Evolutionary conservation across 371 early-diverging fungal species (phyloP), one percentile per base, ranked within the genome.

Genomic region (Mortierella sp.): DNA sequence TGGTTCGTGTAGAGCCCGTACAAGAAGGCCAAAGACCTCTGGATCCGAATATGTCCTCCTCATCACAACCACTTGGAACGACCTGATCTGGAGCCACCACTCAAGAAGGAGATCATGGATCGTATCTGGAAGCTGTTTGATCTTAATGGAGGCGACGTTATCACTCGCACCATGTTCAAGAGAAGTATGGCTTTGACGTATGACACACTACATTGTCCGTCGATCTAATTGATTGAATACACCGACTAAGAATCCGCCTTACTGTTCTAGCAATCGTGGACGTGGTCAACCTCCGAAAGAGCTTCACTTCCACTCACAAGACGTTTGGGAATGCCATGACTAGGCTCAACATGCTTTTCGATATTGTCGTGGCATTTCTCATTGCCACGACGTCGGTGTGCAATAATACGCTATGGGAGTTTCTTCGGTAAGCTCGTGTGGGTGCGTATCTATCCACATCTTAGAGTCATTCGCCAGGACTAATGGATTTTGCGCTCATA

Each of bases 151-250:
- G 55, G 60, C 49, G 68, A 53, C 14, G 60, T 45, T 12, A 34
- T 73, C 39, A 64, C 73, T 19, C 67, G 67, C 1, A 26, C 73
- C 46, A 73, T 73, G 73, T 73, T 73, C 48, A 73, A 73, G 50
- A 38, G 67, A 52, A 28, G 73, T 73, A 59, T 10, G 34, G 10
- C 34, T 34, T 4, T 34, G 34, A 10, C 34, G 10, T 7, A 4
- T 34, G 34, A 34, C 34, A 34, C 34, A 34, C 4, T 34, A 10
- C 34, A 7, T 34, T 21, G 24, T 39, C 28, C 28, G n/a, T 21
- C 23, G 14, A n/a, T 45, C 6, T 9, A 4, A 12, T 49, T 7
- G 14, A 49, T 49, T 8, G 7, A 10, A 13, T 23, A 49, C 5
- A 26, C 14, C 3, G 49, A 34, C 7, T 39, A 38, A 14, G n/a